phyloP scores from a whole-genome alignment of 177 flowering plant genomes.

The Tripterygium wilfordii region DNA sequence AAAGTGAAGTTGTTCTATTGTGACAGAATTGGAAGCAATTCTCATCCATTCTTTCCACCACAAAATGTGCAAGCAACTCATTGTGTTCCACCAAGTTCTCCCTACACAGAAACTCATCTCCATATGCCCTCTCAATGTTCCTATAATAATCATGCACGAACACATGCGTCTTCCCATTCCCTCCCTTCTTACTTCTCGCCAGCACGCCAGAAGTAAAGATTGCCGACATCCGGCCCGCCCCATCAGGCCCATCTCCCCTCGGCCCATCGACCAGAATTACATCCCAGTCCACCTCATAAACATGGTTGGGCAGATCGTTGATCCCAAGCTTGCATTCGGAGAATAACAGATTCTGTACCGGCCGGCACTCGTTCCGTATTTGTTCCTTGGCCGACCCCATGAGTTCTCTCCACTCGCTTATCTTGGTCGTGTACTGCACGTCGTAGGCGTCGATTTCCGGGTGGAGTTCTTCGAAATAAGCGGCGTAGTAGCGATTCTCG shows the following conservation, averaged over 20 bases:
- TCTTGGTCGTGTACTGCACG: neutral
- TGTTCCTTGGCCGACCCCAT: neutral
- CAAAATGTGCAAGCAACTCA: constrained; percentile 39
- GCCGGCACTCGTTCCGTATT: neutral
- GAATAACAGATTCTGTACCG: neutral
- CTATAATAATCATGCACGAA: constrained; percentile 45
- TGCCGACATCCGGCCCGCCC: neutral
- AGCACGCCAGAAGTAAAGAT: constrained; percentile 42
- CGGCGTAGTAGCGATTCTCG: neutral
- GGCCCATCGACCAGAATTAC: neutral
- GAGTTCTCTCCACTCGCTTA: neutral
- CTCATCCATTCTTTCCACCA: constrained; percentile 17
- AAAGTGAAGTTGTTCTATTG: constrained; percentile 1
- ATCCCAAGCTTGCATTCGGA: neutral
- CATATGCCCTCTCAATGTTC: constrained; percentile 36
- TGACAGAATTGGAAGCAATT: constrained; percentile 22
- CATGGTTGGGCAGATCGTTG: neutral
- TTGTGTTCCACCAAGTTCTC: constrained; percentile 39
- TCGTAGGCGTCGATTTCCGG: neutral
- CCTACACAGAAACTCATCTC: constrained; percentile 46
- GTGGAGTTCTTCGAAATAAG: neutral
- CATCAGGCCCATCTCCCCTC: neutral
- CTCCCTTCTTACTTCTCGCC: constrained; percentile 33
- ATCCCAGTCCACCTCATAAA: neutral
- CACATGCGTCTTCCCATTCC: constrained; percentile 28